phyloP scores from a whole-genome alignment of 2,329 filamentous ascomycete species.

The Neophaeococcomyces aloes region DNA sequence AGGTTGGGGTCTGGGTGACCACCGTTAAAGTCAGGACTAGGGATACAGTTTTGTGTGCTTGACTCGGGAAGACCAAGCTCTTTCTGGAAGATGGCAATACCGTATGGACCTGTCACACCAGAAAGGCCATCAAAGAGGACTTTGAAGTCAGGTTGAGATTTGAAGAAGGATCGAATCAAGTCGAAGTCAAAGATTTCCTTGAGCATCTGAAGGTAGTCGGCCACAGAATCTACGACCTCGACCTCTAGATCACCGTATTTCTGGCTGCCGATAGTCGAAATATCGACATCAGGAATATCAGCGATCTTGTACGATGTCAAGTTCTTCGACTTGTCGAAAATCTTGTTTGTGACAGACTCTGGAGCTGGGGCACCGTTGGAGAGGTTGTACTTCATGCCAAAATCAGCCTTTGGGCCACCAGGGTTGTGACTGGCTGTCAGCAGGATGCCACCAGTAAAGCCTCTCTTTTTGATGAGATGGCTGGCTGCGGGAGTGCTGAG shows the following conservation, averaged over 20 bases:
- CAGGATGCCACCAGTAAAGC: constrained; percentile 92
- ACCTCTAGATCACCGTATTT: constrained; percentile 82
- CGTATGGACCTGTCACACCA: constrained; percentile 93
- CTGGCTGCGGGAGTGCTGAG: constrained; percentile 92
- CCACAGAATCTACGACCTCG: constrained; percentile 85
- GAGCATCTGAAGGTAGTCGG: constrained; percentile 88
- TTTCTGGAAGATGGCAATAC: constrained; percentile 85
- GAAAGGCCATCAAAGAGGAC: constrained; percentile 89
- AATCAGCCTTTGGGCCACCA: constrained; percentile 86
- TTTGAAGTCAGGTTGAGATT: constrained; percentile 81
- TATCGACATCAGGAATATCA: constrained; percentile 76
- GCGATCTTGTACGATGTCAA: constrained; percentile 87
- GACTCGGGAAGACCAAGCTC: constrained; percentile 71
- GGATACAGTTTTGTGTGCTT: constrained; percentile 83
- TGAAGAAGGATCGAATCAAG: constrained; percentile 89
- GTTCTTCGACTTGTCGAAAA: constrained; percentile 82
- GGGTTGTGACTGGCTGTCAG: constrained; percentile 97
- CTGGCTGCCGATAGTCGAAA: constrained; percentile 68
- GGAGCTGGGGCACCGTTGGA: constrained; percentile 91
- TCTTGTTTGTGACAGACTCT: constrained; percentile 95
- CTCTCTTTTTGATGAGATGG: constrained; percentile 86
- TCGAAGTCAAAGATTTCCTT: constrained; percentile 98
- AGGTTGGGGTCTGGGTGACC: constrained; percentile 97
- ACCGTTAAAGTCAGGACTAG: constrained; percentile 89
- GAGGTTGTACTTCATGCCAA: constrained; percentile 99